These are phyloP conservation scores for Akanthomyces dipterigenus DNA, from an alignment of 2,329 filamentous ascomycete genomes.

Conservation along the genomic window DNA sequence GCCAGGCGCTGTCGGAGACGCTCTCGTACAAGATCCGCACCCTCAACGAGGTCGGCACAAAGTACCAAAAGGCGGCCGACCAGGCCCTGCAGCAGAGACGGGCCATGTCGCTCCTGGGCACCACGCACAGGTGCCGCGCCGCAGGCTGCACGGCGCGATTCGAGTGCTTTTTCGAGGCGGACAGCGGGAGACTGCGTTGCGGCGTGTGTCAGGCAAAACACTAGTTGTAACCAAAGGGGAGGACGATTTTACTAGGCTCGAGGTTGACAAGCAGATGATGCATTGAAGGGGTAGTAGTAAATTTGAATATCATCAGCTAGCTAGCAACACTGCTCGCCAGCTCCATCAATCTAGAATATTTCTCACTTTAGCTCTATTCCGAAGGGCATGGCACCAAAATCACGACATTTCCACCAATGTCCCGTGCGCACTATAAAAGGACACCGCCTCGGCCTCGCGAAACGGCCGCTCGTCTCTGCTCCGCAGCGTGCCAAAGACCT, in stretches of 20 bases:
- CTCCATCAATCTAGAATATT: too few relatives aligned
- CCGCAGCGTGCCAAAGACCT: background rate
- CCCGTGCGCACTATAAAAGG: slow-evolving; percentile 4
- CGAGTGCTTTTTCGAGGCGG: background rate
- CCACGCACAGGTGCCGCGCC: background rate
- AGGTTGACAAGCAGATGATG: too few relatives aligned
- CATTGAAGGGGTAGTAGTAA: too few relatives aligned
- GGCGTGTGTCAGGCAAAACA: background rate
- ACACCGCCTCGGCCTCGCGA: slow-evolving; percentile 7
- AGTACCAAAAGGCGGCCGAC: background rate
- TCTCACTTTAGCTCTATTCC: too few relatives aligned
- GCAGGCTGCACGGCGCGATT: background rate
- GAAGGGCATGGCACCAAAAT: background rate
- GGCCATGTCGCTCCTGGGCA: background rate
- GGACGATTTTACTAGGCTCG: too few relatives aligned
- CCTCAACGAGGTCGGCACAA: background rate
- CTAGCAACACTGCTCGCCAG: too few relatives aligned
- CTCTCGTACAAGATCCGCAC: background rate
- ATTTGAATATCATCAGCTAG: too few relatives aligned
- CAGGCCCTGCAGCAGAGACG: background rate
- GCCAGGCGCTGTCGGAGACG: background rate
- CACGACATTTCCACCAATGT: slow-evolving; percentile 3
- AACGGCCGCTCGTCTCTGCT: slow-evolving; percentile 1
- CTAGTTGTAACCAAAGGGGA: background rate
- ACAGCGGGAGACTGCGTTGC: background rate